Evolutionary conservation across 1,284 basidiomycete species (phyloP).

Genomic region (Apiotrichum brassicae): DNA sequence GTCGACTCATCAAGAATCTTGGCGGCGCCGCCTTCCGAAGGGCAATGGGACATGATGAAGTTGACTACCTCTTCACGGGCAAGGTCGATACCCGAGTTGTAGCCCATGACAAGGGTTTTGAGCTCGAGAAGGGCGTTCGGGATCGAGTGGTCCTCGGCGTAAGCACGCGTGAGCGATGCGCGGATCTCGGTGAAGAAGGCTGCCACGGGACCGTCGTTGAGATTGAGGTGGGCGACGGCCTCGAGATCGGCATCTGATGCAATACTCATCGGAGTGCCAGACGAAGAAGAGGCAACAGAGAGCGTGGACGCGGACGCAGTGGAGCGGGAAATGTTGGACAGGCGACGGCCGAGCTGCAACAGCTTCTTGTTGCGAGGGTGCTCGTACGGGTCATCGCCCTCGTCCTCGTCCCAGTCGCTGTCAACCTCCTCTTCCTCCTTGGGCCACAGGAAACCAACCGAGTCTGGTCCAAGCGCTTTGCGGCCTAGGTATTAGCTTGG

Average conservation of each 20-base stretch:
- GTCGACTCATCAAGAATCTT: slow-evolving; percentile 24
- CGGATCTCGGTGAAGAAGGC: slow-evolving; percentile 39
- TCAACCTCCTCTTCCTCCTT: slow-evolving; percentile 37
- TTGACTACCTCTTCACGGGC: slow-evolving; percentile 42
- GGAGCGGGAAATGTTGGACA: slow-evolving; percentile 30
- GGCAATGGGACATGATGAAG: slow-evolving; percentile 38
- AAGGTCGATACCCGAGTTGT: slow-evolving; percentile 44
- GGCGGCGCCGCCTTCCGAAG: slow-evolving; percentile 21
- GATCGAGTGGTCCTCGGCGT: slow-evolving; percentile 42
- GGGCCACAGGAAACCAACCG: slow-evolving; percentile 48
- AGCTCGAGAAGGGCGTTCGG: slow-evolving; percentile 44
- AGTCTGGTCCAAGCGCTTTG: slow-evolving; percentile 33
- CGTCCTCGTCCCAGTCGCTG: slow-evolving; percentile 34
- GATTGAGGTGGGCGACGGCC: slow-evolving; percentile 18
- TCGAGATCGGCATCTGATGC: slow-evolving; percentile 21
- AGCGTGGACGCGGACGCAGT: slow-evolving; percentile 41
- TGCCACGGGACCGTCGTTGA: slow-evolving; percentile 28
- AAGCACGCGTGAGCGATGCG: slow-evolving; percentile 41
- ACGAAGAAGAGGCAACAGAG: slow-evolving; percentile 39
- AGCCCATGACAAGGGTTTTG: slow-evolving; percentile 42
- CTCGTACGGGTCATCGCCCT: slow-evolving; percentile 46
- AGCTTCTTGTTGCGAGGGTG: slow-evolving; percentile 44
- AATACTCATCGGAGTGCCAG: slow-evolving; percentile 25
- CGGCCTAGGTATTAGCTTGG: background rate
- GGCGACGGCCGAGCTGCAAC: slow-evolving; percentile 41